Evolutionary conservation across 2,329 filamentous ascomycete genomes (phyloP), one percentile per base, ranked within the genome.

Genomic region (Aspergillus fischeri): DNA sequence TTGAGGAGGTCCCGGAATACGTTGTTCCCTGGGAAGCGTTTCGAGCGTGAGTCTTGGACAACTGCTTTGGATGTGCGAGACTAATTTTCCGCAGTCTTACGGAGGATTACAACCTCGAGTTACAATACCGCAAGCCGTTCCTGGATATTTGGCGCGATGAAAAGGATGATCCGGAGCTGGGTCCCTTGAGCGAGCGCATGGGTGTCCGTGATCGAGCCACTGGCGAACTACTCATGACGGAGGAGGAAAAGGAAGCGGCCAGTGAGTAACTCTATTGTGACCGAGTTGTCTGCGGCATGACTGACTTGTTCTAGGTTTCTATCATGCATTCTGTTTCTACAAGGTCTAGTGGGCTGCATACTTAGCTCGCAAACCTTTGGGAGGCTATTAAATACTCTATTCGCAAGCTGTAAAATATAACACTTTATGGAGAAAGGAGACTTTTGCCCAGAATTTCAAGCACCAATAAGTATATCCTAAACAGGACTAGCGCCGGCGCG

Each of bases 21-120:
- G 93, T 99, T 1, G 94, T 99, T 1, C 94, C 94, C 0, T 99
- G 94, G 93, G 92, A 96, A 73, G 92, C 92, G 1, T 97, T 99
- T 78, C 90, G 94, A 76, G 92, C 91, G 68, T 79, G 63, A 69
- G 75, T 38, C 21, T 28, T 25, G 44, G 28, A 7, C 48, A 14
- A 25, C 4, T 49, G 7, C 27, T 27, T 17, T 32, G 11, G 17
- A 24, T 45, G 21, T 52, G 3, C 27, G 17, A 11, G 25, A 50
- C 64, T 64, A 51, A 67, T 49, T 52, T 45, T 20, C 29, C 38
- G 4, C 52, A 79, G 77, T 27, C 80, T 97, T 67, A 94, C 94
- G 20, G 92, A 97, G 71, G 92, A 97, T 71, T 99, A 93, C 80
- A 97, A 97, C 67, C 84, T 99, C 6, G 94, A 99, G 73, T 77